These are phyloP conservation scores for Aspergillus aculeatus DNA, from an alignment of 2,329 filamentous ascomycete genomes.

Conservation along the genomic window DNA sequence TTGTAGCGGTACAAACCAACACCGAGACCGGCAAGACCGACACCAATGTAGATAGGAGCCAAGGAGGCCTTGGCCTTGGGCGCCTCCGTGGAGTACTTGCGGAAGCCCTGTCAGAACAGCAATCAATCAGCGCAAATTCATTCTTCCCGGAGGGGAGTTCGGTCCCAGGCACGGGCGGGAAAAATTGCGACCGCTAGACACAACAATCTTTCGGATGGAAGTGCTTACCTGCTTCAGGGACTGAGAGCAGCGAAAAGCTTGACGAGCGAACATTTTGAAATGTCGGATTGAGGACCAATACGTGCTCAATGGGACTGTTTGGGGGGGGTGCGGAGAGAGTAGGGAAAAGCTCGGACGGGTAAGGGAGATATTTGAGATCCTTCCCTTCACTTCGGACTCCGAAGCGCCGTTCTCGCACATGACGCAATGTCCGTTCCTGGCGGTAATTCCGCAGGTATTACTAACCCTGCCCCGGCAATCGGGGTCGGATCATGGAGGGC, in stretches of 20 bases:
- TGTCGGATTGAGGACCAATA: constrained; percentile 13
- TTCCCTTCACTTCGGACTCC: constrained; percentile 13
- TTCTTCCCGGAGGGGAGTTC: no score
- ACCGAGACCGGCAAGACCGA: constrained; percentile 46
- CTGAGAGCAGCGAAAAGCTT: constrained; percentile 62
- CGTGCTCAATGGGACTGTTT: constrained; percentile 15
- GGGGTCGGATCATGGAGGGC: not conserved
- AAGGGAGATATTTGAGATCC: constrained; percentile 12
- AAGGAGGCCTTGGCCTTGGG: constrained; percentile 56
- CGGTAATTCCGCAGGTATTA: constrained; percentile 1
- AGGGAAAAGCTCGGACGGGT: not conserved
- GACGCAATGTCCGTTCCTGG: constrained; percentile 29
- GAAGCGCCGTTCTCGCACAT: constrained; percentile 19
- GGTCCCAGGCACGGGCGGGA: not conserved
- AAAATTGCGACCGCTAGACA: not conserved
- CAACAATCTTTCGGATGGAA: not conserved
- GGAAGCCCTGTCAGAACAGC: constrained; percentile 53
- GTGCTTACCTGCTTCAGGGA: constrained; percentile 63
- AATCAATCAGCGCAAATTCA: constrained; percentile 10
- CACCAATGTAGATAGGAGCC: constrained; percentile 54
- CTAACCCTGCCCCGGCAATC: constrained; percentile 1
- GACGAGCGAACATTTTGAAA: constrained; percentile 65
- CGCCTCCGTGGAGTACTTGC: constrained; percentile 69
- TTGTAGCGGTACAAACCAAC: constrained; percentile 58
- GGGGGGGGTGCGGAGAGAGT: constrained; percentile 14